Base-by-base conservation (phyloP, 2,329 filamentous ascomycete species). In the Aspergillus udagawae region DNA sequence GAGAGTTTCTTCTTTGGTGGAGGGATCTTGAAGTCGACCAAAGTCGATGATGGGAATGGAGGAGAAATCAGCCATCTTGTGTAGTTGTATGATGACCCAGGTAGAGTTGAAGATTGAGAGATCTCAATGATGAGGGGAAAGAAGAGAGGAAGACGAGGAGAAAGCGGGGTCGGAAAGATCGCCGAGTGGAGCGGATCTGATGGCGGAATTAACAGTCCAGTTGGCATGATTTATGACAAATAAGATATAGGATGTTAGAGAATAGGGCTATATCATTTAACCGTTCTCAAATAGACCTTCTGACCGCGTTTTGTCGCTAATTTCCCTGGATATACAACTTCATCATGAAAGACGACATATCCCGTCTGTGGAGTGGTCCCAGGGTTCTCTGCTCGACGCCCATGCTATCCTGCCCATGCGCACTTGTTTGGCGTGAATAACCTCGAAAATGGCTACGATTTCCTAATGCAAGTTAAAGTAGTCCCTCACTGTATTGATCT, bases 11-110 rank as follows among this genome's bases (percentile, higher is more conserved):
- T 54, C 17, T 52, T 66, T 70, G 0, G 67, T 72, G 8, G 28
- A 51, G 4, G 65, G 60, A 28, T 68, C 54, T 4, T 59, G 61
- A 1, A 74, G 55, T 25, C 63, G 64, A 47, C 58, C 52, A 27
- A 67, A 73, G 57, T 73, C 67, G 20, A 74, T 60, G 23, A 66
- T 52, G 8, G 70, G 70, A 10, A 72, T 67, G 14, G 67, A 68
- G 12, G 68, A 68, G 52, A 72, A 71, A 21, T 58, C 62, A 1
- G 60, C 42, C 66, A 69, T 70, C 35, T 23, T 53, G 42, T 28
- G 20, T 3, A 23, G 12, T 6, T 12, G 20, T 10, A 12, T 23
- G 44, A 47, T 32, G 29, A 6, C 29, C 29, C 0, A 4, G 29
- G 4, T 32, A 32, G 29, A 14, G 1, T 32, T 14, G 29, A 29